Base-by-base conservation (phyloP, 106 monocot genomes). In the Dendrobium chrysotoxum region DNA sequence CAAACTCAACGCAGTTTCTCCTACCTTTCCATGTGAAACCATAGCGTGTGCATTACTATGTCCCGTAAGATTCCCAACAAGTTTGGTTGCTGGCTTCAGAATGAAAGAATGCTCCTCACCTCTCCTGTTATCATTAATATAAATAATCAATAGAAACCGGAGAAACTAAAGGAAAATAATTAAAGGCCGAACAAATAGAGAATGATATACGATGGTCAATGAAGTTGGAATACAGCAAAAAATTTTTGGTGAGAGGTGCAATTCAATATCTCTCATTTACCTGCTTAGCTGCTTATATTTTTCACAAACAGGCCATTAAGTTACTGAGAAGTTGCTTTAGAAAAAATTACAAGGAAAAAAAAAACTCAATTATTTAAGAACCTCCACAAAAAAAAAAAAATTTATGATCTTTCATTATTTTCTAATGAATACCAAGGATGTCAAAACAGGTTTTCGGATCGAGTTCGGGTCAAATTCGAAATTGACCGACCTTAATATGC, bases 91-190 rank as follows among this genome's bases (percentile, higher is more conserved):
- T 41, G 89, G 91, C 75, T 93, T 94, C 45, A 98, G 79, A 88
- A 98, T 89, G 72, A 98, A 98, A 66, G 95, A 95, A 82, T 98
- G 98, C 77, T 98, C 98, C 86, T 98, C 98, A 8, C 89, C 91
- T 81, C 95, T 92, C 88, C 98, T 98, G 79, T 40, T 35, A 35
- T 35, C 35, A 78, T 12, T 76, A 26, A 65, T 4, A n/a, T 35
- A 61, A 40, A 55, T 35, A 40, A 78, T 38, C 28, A 67, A 26
- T 5, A 57, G 23, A 8, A 65, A 65, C 25, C 10, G 26, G 2
- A 1, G 50, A 50, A 50, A 50, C 3, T 11, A 65, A 8, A 65
- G 26, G 25, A 57, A 65, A 25, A 0, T 1, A 65, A 26, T 9
- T 23, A 35, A 3, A 35, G 25, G 7, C 1, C 9, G 26, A 8